Conservation (phyloP, 495 filamentous ascomycete genomes). For the Penicillium coffeae region DNA sequence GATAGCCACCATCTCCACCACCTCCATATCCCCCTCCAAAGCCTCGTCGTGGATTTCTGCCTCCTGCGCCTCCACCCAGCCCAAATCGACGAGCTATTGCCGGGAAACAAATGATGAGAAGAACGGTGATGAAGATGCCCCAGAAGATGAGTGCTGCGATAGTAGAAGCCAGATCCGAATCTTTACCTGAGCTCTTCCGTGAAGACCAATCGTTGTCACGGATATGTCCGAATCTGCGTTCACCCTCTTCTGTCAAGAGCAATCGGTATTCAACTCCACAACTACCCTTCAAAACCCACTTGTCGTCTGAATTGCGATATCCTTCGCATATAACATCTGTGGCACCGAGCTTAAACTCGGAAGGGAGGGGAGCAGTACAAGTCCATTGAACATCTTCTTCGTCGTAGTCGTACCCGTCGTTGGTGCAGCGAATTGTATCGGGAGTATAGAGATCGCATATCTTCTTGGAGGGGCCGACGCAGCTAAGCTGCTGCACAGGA, state of each 20-base stretch:
- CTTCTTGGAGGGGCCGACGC: conserved; percentile 62
- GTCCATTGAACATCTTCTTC: conserved; percentile 81
- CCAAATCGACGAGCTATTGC: conserved; percentile 11
- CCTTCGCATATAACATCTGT: conserved; percentile 96
- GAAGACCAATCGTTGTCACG: conserved; percentile 2
- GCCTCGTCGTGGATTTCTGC: conserved; percentile 5
- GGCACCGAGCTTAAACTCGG: conserved; percentile 79
- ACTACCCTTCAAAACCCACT: conserved; percentile 79
- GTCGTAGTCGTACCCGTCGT: conserved; percentile 68
- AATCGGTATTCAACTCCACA: conserved; percentile 93
- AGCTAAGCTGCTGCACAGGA: conserved; percentile 77
- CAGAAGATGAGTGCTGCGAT: conserved; percentile 42
- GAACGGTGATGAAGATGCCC: conserved; percentile 43
- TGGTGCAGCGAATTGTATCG: conserved; percentile 83
- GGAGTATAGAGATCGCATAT: conserved; percentile 60
- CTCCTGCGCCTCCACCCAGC: conserved; percentile 13
- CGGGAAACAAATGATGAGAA: conserved; percentile 28
- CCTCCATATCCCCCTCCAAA: conserved; percentile 46
- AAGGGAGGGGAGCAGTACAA: conserved; percentile 73
- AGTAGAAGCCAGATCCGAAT: conserved; percentile 1
- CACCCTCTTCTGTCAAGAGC: conserved; percentile 74
- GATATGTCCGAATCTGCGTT: conserved; percentile 58
- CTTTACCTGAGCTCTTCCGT: neutral
- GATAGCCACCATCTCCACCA: conserved; percentile 46
- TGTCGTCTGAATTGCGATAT: conserved; percentile 69